phyloP scores from a whole-genome alignment of 1,284 basidiomycete genomes.

The Inonotus obliquus region DNA sequence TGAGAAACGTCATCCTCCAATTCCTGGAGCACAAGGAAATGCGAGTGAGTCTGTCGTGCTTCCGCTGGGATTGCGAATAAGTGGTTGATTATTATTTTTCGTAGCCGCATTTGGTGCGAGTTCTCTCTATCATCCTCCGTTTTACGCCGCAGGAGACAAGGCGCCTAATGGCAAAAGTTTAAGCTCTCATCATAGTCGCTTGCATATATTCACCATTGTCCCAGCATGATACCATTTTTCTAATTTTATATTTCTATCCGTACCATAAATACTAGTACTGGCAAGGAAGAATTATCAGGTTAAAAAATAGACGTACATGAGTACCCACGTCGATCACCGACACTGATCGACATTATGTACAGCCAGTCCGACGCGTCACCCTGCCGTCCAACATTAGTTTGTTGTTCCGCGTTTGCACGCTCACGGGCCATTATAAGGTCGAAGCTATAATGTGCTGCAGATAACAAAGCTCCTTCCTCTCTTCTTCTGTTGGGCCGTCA shows the following conservation, averaged over 20 bases:
- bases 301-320: too few species aligned
- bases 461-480: not conserved
- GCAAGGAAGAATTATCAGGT: too few species aligned
- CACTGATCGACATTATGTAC: not conserved
- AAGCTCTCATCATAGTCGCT: not conserved
- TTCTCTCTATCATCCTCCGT: conserved; percentile 84
- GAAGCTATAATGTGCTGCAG: not conserved
- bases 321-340: too few species aligned
- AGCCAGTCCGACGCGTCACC: not conserved
- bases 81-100: conserved; percentile 11
- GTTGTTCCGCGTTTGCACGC: not conserved
- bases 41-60: conserved; percentile 51
- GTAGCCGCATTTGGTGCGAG: conserved; percentile 84
- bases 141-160: conserved; percentile 94
- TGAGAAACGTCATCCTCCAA: conserved; percentile 90
- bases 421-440: not conserved
- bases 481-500: not conserved
- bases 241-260: not conserved
- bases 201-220: not conserved
- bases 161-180: conserved; percentile 72
- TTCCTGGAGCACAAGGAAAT: conserved; percentile 90
- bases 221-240: not conserved
- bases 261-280: too few species aligned
- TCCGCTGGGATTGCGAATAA: not conserved
- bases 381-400: not conserved